phyloP scores from a whole-genome alignment of 495 filamentous ascomycete genomes.

The Hyaloscypha bicolor region DNA sequence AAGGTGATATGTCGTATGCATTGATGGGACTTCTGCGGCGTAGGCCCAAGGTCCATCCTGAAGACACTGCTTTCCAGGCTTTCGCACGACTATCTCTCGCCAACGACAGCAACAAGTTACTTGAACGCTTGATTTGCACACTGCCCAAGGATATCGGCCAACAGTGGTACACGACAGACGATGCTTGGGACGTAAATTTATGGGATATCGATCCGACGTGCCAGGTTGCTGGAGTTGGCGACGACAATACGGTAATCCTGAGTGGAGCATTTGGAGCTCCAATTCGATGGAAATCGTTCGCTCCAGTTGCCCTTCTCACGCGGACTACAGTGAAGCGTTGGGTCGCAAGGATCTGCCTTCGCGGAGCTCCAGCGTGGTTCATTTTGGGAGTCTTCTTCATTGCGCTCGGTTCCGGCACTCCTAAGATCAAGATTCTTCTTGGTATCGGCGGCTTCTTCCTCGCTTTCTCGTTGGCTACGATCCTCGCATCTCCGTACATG shows the following conservation, averaged over 20 bases:
- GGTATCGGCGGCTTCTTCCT: too few species aligned
- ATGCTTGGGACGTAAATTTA: conserved; percentile 28
- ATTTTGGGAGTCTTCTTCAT: too few species aligned
- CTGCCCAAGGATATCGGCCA: background rate
- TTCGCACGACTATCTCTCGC: conserved; percentile 47
- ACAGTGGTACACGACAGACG: background rate
- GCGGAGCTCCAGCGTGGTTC: too few species aligned
- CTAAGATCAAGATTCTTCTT: too few species aligned
- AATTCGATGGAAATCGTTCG: conserved; percentile 35
- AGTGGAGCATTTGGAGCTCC: conserved; percentile 34
- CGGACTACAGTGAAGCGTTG: too few species aligned
- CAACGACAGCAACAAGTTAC: conserved; percentile 45
- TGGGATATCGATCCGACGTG: conserved; percentile 47
- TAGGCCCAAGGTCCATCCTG: conserved; percentile 37
- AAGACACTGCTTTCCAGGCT: conserved; percentile 47
- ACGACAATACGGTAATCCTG: conserved; percentile 42
- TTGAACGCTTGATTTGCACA: conserved; percentile 47
- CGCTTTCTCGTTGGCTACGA: too few species aligned
- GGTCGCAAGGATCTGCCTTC: too few species aligned
- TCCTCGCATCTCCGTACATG: too few species aligned
- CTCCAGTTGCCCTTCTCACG: too few species aligned
- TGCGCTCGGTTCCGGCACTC: too few species aligned
- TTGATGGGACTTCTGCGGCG: conserved; percentile 48
- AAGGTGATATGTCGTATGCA: conserved; percentile 47
- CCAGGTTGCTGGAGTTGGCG: conserved; percentile 39